Conservation (phyloP, 345 rosid genomes). For the Eucalyptus erythrocorys region DNA sequence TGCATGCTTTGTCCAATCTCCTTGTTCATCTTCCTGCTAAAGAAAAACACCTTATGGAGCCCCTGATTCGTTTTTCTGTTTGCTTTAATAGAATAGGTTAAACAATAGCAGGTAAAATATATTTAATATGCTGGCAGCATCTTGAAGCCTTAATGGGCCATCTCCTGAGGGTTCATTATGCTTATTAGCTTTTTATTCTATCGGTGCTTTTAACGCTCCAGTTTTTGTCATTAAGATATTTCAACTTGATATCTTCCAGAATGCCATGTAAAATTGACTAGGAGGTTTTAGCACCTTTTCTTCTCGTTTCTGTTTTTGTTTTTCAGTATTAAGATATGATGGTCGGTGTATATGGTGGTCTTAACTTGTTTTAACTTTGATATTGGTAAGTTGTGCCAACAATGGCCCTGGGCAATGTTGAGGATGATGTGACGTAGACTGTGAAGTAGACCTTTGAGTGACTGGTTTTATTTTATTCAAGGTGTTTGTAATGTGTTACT, state of each 20-base stretch:
- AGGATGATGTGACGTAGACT: not conserved
- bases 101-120: not conserved
- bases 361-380: not conserved
- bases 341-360: not conserved
- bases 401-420: not conserved
- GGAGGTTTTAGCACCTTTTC: not conserved
- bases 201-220: not conserved
- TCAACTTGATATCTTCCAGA: not conserved
- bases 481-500: not conserved
- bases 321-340: not conserved
- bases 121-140: not conserved
- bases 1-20: not conserved
- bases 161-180: not conserved
- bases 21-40: not conserved
- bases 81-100: not conserved
- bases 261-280: not conserved
- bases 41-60: not conserved
- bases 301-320: not conserved
- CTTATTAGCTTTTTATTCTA: not conserved
- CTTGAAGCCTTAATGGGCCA: not conserved
- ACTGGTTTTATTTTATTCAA: not conserved
- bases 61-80: not conserved
- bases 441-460: not conserved
- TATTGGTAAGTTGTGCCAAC: not conserved
- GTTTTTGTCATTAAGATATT: not conserved